Base-by-base conservation (phyloP, 23 red algal species). In the Cyanidium caldarium region DNA sequence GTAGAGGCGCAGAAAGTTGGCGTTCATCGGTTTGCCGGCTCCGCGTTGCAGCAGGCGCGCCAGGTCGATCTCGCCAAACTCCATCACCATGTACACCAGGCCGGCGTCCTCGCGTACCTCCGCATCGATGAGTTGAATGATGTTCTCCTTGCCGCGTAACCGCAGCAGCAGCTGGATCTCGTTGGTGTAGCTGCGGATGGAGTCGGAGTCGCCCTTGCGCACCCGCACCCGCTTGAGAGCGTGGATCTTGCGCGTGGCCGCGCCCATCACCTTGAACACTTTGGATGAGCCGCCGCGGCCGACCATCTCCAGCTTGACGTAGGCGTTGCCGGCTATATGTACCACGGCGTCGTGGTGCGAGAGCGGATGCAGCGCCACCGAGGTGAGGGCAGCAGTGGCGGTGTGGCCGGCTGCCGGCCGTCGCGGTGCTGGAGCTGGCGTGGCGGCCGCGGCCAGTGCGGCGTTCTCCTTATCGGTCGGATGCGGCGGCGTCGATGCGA, bases 231-330 rank as follows among this genome's bases (percentile, higher is more conserved):
- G 65, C 57, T 98, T 98, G 23, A 98, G 66, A 2, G 92, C 92
- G 44, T 51, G 67, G 13, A 98, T 76, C 61, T 80, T 78, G 21
- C 72, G 56, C 34, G 73, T 73, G 25, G 46, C 45, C 45, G 74
- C 37, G 70, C 58, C 38, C 38, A 98, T 79, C 2, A 98, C 92
- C 68, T 98, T 98, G 76, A 77, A 98, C n/a, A 98, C 92, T n/a
- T 81, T 80, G 23, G 84, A 89, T 35, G 68, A 77, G 15, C 92
- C 92, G 31, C 92, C 92, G 34, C 71, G 78, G n/a, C 92, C 92
- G 17, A 88, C 69, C n/a, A 72, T 35, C 36, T 82, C 77, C 0
- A 98, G 74, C 34, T 79, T 68, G 25, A 85, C 44, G 46, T 89
- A 98, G 10, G 65, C 61, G 34, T 39, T 51, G 30, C 81, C 82